Percentiles rank a stretch among this genome's conserved stretches.
These are phyloP conservation scores for Monosporozyma unispora DNA, from an alignment of 805 yeast species.

Conservation along the genomic window DNA sequence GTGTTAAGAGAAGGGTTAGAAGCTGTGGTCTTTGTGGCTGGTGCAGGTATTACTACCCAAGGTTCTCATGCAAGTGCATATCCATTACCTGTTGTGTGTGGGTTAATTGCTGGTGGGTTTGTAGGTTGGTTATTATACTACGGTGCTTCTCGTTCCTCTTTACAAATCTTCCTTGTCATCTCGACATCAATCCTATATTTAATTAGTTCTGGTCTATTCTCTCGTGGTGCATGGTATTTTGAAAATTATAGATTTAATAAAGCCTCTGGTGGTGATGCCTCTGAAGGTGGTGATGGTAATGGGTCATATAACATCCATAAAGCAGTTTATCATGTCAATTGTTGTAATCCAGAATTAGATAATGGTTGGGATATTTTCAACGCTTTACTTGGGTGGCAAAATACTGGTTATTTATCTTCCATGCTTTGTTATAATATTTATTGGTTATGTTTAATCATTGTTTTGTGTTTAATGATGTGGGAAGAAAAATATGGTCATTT, in stretches of 20 bases:
- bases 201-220: conserved; percentile 86
- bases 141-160: conserved; percentile 74
- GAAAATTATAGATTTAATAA: conserved; percentile 57
- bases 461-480: conserved; percentile 54
- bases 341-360: conserved; percentile 88
- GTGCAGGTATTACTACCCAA: conserved; percentile 67
- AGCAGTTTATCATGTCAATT: conserved; percentile 92
- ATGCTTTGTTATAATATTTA: conserved; percentile 80
- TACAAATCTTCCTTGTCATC: conserved; percentile 76
- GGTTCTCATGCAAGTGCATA: conserved; percentile 57
- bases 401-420: conserved; percentile 89
- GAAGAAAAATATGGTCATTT: conserved; percentile 81
- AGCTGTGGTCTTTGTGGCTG: conserved; percentile 93
- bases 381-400: conserved; percentile 94
- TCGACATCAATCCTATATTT: conserved; percentile 86
- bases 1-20: conserved; percentile 94
- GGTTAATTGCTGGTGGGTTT: conserved; percentile 66
- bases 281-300: conserved; percentile 88
- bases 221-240: conserved; percentile 88
- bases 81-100: conserved; percentile 89
- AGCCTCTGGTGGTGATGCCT: conserved; percentile 86
- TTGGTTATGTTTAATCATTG: conserved; percentile 63
- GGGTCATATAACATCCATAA: conserved; percentile 81
- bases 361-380: conserved; percentile 97
- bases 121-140: conserved; percentile 69